Evolutionary conservation across 129 eudicot genomes (phyloP).

Genomic region (Helianthus tuberosus): DNA sequence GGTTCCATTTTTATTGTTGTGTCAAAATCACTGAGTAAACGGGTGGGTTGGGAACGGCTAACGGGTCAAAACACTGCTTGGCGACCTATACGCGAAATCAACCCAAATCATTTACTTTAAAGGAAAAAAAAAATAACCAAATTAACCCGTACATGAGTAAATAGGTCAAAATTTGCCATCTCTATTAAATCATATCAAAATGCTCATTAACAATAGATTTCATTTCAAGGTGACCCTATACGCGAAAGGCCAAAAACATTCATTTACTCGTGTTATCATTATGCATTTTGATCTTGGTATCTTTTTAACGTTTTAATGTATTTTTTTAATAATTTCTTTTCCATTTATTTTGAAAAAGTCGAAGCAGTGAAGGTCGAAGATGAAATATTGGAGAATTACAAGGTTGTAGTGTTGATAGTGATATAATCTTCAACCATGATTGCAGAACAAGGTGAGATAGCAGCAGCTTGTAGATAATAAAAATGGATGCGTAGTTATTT

Average conservation of each 20-base stretch:
- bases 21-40: too few relatives aligned
- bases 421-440: conserved; percentile 31
- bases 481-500: conserved; percentile 24
- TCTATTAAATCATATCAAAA: background rate
- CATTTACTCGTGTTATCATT: too few relatives aligned
- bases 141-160: background rate
- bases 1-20: too few relatives aligned
- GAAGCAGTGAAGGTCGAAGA: conserved; percentile 32
- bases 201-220: background rate
- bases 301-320: background rate
- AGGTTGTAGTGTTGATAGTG: conserved; percentile 27
- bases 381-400: conserved; percentile 9
- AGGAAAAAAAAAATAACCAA: too few relatives aligned
- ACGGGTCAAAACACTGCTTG: background rate
- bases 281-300: too few relatives aligned
- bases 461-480: conserved; percentile 39
- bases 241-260: background rate
- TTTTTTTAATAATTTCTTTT: background rate
- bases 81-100: too few relatives aligned
- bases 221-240: background rate
- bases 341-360: conserved; percentile 29
- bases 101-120: too few relatives aligned
- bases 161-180: background rate
- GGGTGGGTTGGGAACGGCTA: background rate
- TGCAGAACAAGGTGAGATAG: conserved; percentile 27